These are phyloP conservation scores for Xylaria sp. DNA, from an alignment of 2,329 filamentous ascomycete species.

Conservation along the genomic window DNA sequence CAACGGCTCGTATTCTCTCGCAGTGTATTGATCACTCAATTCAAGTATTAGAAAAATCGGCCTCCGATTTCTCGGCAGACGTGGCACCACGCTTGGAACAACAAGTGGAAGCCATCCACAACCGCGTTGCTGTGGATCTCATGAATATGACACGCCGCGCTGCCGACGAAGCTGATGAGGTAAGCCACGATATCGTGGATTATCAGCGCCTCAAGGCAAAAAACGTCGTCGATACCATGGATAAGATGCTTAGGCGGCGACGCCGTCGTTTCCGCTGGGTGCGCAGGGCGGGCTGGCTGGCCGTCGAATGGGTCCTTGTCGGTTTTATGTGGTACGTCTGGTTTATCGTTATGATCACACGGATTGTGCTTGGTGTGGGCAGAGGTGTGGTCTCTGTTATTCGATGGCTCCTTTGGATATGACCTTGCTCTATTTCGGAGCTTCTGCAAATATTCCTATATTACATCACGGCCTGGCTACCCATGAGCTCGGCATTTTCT, in stretches of 20 bases:
- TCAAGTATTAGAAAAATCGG: slow-evolving; percentile 68
- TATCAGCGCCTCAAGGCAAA: slow-evolving; percentile 84
- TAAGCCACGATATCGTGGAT: slow-evolving; percentile 79
- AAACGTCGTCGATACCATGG: slow-evolving; percentile 79
- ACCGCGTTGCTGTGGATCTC: slow-evolving; percentile 63
- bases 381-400: slow-evolving; percentile 68
- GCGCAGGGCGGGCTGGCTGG: slow-evolving; percentile 79
- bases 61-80: slow-evolving; percentile 67
- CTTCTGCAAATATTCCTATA: background rate
- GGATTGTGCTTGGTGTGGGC: slow-evolving; percentile 71
- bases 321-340: slow-evolving; percentile 95
- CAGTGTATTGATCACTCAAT: slow-evolving; percentile 60
- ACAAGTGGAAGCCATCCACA: slow-evolving; percentile 60
- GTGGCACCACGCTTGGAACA: slow-evolving; percentile 65
- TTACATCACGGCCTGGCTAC: slow-evolving; percentile 5
- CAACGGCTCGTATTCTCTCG: slow-evolving; percentile 64
- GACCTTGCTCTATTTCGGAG: background rate
- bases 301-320: slow-evolving; percentile 88
- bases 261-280: slow-evolving; percentile 77
- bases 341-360: slow-evolving; percentile 83
- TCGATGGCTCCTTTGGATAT: slow-evolving; percentile 89
- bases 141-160: slow-evolving; percentile 71
- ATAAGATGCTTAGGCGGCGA: slow-evolving; percentile 78
- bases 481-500: slow-evolving; percentile 8
- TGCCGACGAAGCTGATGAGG: slow-evolving; percentile 82